These are phyloP conservation scores for Prosopis cineraria DNA, from an alignment of 306 rosid species.

Conservation along the genomic window DNA sequence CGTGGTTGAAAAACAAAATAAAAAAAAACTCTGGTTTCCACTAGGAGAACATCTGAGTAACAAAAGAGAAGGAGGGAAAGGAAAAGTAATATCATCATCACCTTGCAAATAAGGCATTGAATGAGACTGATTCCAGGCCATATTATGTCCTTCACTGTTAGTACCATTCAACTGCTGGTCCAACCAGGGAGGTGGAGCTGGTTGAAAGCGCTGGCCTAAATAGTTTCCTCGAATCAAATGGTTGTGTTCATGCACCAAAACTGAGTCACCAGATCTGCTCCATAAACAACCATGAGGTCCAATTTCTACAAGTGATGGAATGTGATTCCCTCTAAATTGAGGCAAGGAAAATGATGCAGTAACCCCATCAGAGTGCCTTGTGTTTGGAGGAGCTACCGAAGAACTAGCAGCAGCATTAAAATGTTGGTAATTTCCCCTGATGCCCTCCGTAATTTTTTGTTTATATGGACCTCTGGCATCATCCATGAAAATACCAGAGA, in stretches of 20 bases:
- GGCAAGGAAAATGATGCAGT: slow-evolving; percentile 54
- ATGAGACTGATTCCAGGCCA: slow-evolving; percentile 73
- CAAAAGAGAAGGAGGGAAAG: slow-evolving; percentile 6
- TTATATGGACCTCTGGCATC: slow-evolving; percentile 81
- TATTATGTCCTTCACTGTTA: slow-evolving; percentile 57
- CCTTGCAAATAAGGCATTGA: slow-evolving; percentile 68
- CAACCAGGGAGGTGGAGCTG: slow-evolving; percentile 72
- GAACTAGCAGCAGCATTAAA: slow-evolving; percentile 65
- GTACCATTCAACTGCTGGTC: slow-evolving; percentile 65
- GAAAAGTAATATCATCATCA: slow-evolving; percentile 22
- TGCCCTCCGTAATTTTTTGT: slow-evolving; percentile 72
- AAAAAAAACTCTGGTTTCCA: not conserved
- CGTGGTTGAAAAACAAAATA: not conserved
- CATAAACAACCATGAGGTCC: slow-evolving; percentile 59
- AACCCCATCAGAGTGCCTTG: slow-evolving; percentile 68
- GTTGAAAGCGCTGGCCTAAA: slow-evolving; percentile 77
- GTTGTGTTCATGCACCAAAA: slow-evolving; percentile 62
- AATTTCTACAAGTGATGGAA: slow-evolving; percentile 61
- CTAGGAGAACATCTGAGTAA: slow-evolving; percentile 11
- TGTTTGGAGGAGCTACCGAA: slow-evolving; percentile 58
- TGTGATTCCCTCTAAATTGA: slow-evolving; percentile 41
- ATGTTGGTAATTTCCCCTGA: slow-evolving; percentile 63
- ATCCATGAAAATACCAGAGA: slow-evolving; percentile 58
- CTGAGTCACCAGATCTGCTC: slow-evolving; percentile 60
- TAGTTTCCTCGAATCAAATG: slow-evolving; percentile 71